phyloP scores from a whole-genome alignment of 2,329 filamentous ascomycete species.

The Cladosporium velox region DNA sequence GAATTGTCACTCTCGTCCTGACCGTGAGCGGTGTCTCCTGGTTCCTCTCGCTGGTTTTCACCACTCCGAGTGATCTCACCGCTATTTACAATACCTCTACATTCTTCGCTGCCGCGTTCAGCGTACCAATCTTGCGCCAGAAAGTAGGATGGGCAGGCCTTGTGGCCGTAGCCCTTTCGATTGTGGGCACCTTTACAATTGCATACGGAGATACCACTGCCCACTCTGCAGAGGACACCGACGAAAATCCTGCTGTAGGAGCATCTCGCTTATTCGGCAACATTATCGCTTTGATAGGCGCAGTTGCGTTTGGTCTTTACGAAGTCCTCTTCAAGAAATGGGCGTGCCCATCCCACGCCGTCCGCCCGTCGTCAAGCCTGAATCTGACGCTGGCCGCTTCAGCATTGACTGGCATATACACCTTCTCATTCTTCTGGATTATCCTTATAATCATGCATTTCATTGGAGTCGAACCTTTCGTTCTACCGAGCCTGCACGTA shows the following conservation, averaged over 20 bases:
- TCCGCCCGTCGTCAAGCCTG: slow-evolving; percentile 31
- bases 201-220: slow-evolving; percentile 38
- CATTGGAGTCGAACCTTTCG: slow-evolving; percentile 34
- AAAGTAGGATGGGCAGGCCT: slow-evolving; percentile 32
- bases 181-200: slow-evolving; percentile 37
- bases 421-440: slow-evolving; percentile 34
- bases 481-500: slow-evolving; percentile 30
- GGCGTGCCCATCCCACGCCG: slow-evolving; percentile 34
- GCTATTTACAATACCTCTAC: slow-evolving; percentile 41
- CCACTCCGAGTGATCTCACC: slow-evolving; percentile 38
- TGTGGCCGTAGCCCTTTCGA: slow-evolving; percentile 35
- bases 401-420: slow-evolving; percentile 37
- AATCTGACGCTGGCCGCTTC: slow-evolving; percentile 36
- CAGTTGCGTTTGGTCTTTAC: slow-evolving; percentile 38
- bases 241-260: slow-evolving; percentile 28
- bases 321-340: slow-evolving; percentile 41
- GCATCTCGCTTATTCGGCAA: slow-evolving; percentile 35
- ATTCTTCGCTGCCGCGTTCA: slow-evolving; percentile 39
- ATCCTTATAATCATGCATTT: slow-evolving; percentile 35
- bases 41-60: slow-evolving; percentile 36
- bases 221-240: slow-evolving; percentile 24
- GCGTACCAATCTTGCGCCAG: slow-evolving; percentile 35
- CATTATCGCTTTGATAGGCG: slow-evolving; percentile 34
- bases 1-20: slow-evolving; percentile 33
- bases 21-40: slow-evolving; percentile 36